These are phyloP conservation scores for Fusarium decemcellulare DNA, from an alignment of 2,329 filamentous ascomycete genomes.

Conservation along the genomic window DNA sequence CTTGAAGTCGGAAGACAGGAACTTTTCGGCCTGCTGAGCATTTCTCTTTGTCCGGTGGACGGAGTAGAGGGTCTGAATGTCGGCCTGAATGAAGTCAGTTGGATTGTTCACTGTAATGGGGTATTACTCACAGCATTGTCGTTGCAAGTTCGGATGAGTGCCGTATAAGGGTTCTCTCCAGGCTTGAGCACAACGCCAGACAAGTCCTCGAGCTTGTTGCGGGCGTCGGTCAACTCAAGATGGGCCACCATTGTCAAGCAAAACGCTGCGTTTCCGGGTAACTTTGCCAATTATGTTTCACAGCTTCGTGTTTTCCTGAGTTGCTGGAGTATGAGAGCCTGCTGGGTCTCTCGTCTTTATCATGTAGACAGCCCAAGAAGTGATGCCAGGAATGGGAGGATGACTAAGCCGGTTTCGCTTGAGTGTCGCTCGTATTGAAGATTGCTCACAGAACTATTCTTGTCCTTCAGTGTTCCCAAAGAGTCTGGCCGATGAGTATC, in stretches of 20 bases:
- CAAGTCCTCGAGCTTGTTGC: slow-evolving; percentile 68
- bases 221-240: slow-evolving; percentile 52
- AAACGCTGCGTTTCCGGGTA: no score
- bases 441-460: slow-evolving; percentile 18
- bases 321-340: no score
- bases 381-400: slow-evolving; percentile 17
- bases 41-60: slow-evolving; percentile 83
- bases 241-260: slow-evolving; percentile 29
- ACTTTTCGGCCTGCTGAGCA: slow-evolving; percentile 79
- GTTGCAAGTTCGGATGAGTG: slow-evolving; percentile 77
- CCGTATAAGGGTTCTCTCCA: slow-evolving; percentile 82
- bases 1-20: slow-evolving; percentile 77
- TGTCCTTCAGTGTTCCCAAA: slow-evolving; percentile 1
- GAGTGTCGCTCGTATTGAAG: slow-evolving; percentile 11
- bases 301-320: no score
- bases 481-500: slow-evolving; percentile 10
- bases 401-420: no score
- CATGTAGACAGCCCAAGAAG: background rate
- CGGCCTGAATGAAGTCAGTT: slow-evolving; percentile 58
- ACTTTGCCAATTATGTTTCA: no score
- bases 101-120: background rate
- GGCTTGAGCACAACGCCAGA: slow-evolving; percentile 65
- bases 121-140: slow-evolving; percentile 72
- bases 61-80: slow-evolving; percentile 81
- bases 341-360: background rate